Base-by-base conservation (phyloP, 2,329 filamentous ascomycete genomes). In the Hypoxylon sp. region DNA sequence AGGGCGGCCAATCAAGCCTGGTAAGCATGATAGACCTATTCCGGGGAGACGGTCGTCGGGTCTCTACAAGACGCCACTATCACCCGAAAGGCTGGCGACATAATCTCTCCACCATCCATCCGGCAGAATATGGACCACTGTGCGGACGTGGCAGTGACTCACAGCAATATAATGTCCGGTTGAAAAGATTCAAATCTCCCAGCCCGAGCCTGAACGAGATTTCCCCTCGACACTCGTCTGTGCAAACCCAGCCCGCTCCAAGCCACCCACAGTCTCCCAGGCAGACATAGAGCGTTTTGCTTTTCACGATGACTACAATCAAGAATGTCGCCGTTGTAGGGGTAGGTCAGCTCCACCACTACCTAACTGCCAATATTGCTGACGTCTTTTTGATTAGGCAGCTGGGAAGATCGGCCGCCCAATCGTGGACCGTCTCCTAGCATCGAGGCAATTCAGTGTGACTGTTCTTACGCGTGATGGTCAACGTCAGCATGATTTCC, bases 291-390 rank as follows among this genome's bases (percentile, higher is more conserved):
- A 16, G 18, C 42, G 20, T 51, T n/a, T 48, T 48, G 8, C 18
- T 18, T 58, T 50, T 49, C 53, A 48, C 55, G 24, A 70, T 67
- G 61, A 62, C 68, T 51, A 55, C 60, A 20, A 59, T 70, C 33
- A 69, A 69, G 58, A 70, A 67, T 26, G 68, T 70, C 49, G 66
- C 68, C 54, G 61, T 70, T 56, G 66, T 70, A 52, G 68, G 68
- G 58, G 68, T 70, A 20, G n/a, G 68, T 70, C 7, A 59, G 33
- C 45, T 65, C 62, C 61, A 64, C 63, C 36, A 30, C 32, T 52
- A 22, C 46, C 38, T 53, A 18, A 22, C 24, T 33, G 33, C 46
- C 55, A 52, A 61, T 20, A 16, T 28, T 51, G 18, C 62, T 68
- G 52, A 65, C 66, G 26, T 28, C 12, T 53, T 55, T 57, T 51